Base-by-base conservation (phyloP, 2,329 filamentous ascomycete species). In the Penicillium psychrosexuale region DNA sequence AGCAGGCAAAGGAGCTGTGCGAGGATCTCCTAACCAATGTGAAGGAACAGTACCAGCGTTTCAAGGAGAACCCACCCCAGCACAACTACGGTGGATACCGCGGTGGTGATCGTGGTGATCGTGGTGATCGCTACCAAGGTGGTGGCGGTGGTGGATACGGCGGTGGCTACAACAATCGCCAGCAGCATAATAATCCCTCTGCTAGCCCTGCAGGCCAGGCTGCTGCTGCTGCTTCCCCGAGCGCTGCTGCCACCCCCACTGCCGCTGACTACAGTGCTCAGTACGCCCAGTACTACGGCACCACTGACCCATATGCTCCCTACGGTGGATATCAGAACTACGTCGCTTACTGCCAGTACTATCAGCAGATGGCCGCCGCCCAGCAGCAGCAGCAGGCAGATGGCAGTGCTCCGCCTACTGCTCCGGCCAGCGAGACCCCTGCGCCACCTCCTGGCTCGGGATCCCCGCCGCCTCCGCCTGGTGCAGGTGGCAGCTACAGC, bases 321-420 rank as follows among this genome's bases (percentile, higher is more conserved):
- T 97, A 94, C 65, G 93, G 93, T 59, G 93, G 93, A 51, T 97
- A 94, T 73, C 83, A 87, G 64, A 89, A 88, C 77, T 90, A 82
- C 58, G 69, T 81, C 44, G 77, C 78, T 30, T 81, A 81, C 66
- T 81, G 80, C 60, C 86, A 89, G 64, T 87, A 89, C 74, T 91
- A 91, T 64, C 85, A 90, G 68, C 86, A 90, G 65, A 82, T 83
- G 50, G 62, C 62, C 28, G 59, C 60, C 64, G 78, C 79, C 50
- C 77, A 78, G 51, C 72, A 74, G 69, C 77, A 78, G 52, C 72
- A 74, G 69, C 79, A 59, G 43, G 50, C 63, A 8, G 79, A 78
- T 37, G 60, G 69, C 75, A 61, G 80, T 53, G 79, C 83, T 60
- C 81, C 84, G 15, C 83, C 84, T 17, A 78, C 77, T 17, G 79